Base-by-base conservation (phyloP, 495 filamentous ascomycete genomes). In the Hypoxylon trugodes region DNA sequence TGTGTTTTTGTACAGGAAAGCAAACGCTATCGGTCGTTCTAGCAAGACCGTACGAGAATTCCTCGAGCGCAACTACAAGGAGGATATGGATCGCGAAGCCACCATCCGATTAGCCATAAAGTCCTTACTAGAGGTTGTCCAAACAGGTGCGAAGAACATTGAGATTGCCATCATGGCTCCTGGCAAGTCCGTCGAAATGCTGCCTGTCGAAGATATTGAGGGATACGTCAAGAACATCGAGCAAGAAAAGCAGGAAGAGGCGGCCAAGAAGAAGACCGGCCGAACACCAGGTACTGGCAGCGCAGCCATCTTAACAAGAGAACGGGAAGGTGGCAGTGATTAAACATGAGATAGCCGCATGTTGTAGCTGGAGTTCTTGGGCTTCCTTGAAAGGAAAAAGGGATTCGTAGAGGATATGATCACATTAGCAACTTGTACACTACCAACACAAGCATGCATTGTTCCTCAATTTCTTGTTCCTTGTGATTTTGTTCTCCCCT, bases 21-120 rank as follows among this genome's bases (percentile, higher is more conserved):
- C 95, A 66, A 98, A 98, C 72, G 95, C 95, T 46, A 98, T 98
- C 74, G 95, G 95, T 40, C 88, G 95, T 68, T 97, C 94, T 15
- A 96, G 91, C 85, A 98, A 98, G 84, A 98, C 95, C 3, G 95
- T 98, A 35, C 88, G 95, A 55, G 95, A 98, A 74, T 98, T 98
- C 79, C 83, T 98, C 59, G 95, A 98, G 78, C 87, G 95, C 69
- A 97, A 98, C 78, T 96, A 98, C 81, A 95, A 96, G 79, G 89
- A 91, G 61, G 93, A 91, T 35, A 96, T 98, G 93, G 90, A 96
- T 74, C 86, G 93, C 46, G 92, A 96, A 77, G 89, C 91, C 61
- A 97, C 95, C n/a, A 93, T 98, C 75, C 92, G 95, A 75, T 82
- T 98, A 66, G 92, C 95, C 13, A 93, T 98, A 81, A 98, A 98